phyloP scores from a whole-genome alignment of 352 stramenopile genomes.

The Phytophthora boehmeriae region DNA sequence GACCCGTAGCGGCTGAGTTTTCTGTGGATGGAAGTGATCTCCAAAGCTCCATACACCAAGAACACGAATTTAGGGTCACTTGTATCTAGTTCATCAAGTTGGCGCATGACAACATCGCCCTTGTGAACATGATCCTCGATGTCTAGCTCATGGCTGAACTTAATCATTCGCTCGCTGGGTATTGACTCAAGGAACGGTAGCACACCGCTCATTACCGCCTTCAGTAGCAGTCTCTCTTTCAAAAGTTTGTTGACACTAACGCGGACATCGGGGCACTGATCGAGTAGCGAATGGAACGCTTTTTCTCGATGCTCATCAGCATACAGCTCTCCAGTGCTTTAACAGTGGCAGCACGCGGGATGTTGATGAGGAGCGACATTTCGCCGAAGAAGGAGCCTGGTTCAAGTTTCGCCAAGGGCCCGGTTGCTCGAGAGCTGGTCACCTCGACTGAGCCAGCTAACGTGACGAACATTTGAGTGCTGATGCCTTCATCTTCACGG shows the following conservation, averaged over 20 bases:
- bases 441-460: slow-evolving; percentile 68
- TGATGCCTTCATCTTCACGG: slow-evolving; percentile 77
- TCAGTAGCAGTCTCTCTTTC: slow-evolving; percentile 72
- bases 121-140: slow-evolving; percentile 73
- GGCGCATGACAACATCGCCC: slow-evolving; percentile 52
- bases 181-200: slow-evolving; percentile 72
- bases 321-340: slow-evolving; percentile 73
- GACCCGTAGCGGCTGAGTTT: slow-evolving; percentile 21
- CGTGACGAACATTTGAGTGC: slow-evolving; percentile 82
- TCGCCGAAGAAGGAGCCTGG: slow-evolving; percentile 82
- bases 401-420: slow-evolving; percentile 62
- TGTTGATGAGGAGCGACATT: slow-evolving; percentile 84
- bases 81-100: slow-evolving; percentile 43
- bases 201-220: slow-evolving; percentile 76
- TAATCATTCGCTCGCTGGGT: slow-evolving; percentile 52
- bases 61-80: slow-evolving; percentile 55
- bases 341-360: slow-evolving; percentile 73
- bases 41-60: slow-evolving; percentile 71
- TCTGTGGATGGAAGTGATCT: slow-evolving; percentile 56
- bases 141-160: slow-evolving; percentile 61
- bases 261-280: slow-evolving; percentile 60
- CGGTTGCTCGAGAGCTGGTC: slow-evolving; percentile 52
- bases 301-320: slow-evolving; percentile 85
- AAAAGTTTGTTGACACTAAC: slow-evolving; percentile 58
- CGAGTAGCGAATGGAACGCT: slow-evolving; percentile 66